Evolutionary conservation across 805 yeast species (phyloP).

Genomic region (Zygoascus flipseniorum): DNA sequence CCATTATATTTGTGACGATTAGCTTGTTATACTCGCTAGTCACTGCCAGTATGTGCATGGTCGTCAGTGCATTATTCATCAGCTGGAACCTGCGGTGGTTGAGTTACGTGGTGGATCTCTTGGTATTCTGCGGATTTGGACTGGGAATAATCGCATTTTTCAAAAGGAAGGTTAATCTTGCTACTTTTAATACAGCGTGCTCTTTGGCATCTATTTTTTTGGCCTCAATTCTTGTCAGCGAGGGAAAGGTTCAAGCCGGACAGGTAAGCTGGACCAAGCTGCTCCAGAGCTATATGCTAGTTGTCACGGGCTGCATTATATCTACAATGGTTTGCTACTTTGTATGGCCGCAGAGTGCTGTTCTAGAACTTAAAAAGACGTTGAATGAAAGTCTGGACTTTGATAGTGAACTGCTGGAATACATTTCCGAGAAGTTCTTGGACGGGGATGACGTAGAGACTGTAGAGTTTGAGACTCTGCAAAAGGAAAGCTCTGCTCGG

Average conservation of each 20-base stretch:
- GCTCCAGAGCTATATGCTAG: slow-evolving; percentile 47
- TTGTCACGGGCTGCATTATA: slow-evolving; percentile 49
- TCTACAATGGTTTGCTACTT: slow-evolving; percentile 54
- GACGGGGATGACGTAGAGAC: slow-evolving; percentile 37
- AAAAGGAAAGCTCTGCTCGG: slow-evolving; percentile 34
- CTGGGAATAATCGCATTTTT: slow-evolving; percentile 60
- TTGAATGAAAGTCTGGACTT: slow-evolving; percentile 45
- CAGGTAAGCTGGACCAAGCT: slow-evolving; percentile 48
- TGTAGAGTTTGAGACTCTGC: slow-evolving; percentile 24
- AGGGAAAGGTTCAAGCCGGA: slow-evolving; percentile 56
- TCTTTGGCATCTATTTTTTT: slow-evolving; percentile 65
- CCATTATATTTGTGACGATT: slow-evolving; percentile 49
- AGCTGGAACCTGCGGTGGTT: slow-evolving; percentile 38
- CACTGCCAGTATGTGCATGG: slow-evolving; percentile 45
- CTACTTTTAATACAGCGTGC: slow-evolving; percentile 74
- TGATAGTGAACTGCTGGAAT: slow-evolving; percentile 42
- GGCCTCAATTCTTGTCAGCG: slow-evolving; percentile 64
- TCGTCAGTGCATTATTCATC: slow-evolving; percentile 39
- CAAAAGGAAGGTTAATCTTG: slow-evolving; percentile 58
- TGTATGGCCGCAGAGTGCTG: slow-evolving; percentile 57
- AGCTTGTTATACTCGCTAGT: slow-evolving; percentile 47
- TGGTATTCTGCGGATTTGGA: slow-evolving; percentile 41
- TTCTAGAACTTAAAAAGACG: slow-evolving; percentile 33
- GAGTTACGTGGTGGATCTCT: slow-evolving; percentile 46
- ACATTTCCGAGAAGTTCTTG: slow-evolving; percentile 42